Percentiles rank a stretch among this genome's conserved stretches.
Evolutionary conservation across 306 rosid species (phyloP).

Genomic region (Castanea sativa): DNA sequence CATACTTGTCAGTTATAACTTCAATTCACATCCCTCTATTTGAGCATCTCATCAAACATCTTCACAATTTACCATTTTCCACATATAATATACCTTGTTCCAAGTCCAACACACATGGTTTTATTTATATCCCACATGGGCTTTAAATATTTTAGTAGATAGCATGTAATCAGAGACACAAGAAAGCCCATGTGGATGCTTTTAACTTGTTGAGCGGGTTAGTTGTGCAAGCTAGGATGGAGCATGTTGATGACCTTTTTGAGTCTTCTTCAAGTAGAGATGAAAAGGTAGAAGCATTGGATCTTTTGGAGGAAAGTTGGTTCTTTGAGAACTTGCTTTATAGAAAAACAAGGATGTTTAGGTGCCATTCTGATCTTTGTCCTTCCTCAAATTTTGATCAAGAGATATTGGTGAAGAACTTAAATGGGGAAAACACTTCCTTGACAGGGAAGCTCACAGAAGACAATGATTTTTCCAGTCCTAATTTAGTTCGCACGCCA

Average conservation of each 20-base stretch:
- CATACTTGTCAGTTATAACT: slow-evolving; percentile 15
- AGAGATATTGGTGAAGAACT: slow-evolving; percentile 31
- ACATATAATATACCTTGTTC: slow-evolving; percentile 17
- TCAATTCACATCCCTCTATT: slow-evolving; percentile 20
- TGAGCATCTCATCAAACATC: slow-evolving; percentile 17
- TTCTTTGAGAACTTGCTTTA: slow-evolving; percentile 64
- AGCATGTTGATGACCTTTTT: slow-evolving; percentile 32
- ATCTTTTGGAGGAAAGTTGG: slow-evolving; percentile 83
- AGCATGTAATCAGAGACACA: not conserved
- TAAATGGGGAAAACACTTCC: slow-evolving; percentile 8
- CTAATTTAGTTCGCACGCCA: slow-evolving; percentile 41
- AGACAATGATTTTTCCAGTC: slow-evolving; percentile 5
- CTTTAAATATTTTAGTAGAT: not conserved
- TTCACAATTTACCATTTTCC: not conserved
- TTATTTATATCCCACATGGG: slow-evolving; percentile 39
- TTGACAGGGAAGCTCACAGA: slow-evolving; percentile 17
- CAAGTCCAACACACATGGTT: slow-evolving; percentile 38
- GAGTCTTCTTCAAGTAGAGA: slow-evolving; percentile 45
- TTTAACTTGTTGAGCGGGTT: slow-evolving; percentile 2
- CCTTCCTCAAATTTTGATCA: slow-evolving; percentile 36
- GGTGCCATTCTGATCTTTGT: slow-evolving; percentile 65
- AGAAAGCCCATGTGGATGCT: slow-evolving; percentile 14
- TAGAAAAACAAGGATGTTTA: slow-evolving; percentile 46
- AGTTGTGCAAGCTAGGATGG: slow-evolving; percentile 45
- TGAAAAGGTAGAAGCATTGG: slow-evolving; percentile 47